A percentile compares a stretch with the other conserved stretches of the same genome.
Evolutionary conservation across 2,329 filamentous ascomycete genomes (phyloP).

Genomic region (Nemania sp.): DNA sequence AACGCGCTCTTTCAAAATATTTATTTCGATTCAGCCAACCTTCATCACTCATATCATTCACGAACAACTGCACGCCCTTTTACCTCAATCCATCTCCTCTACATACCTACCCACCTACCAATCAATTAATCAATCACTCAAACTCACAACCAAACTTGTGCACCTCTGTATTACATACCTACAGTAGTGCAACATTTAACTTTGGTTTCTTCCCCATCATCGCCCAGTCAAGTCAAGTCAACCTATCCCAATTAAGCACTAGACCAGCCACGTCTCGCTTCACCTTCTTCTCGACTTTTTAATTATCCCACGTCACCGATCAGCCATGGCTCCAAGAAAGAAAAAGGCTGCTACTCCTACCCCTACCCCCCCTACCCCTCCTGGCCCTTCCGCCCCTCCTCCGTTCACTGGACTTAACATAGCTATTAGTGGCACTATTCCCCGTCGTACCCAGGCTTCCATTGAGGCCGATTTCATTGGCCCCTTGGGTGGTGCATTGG

Average conservation of each 20-base stretch:
- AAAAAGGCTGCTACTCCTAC: constrained; percentile 34
- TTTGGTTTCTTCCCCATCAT: neutral
- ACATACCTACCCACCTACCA: neutral
- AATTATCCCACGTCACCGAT: neutral
- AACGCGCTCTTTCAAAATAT: constrained; percentile 38
- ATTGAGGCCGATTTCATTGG: constrained; percentile 60
- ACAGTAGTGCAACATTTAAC: neutral
- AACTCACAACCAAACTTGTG: no score
- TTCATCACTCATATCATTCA: neutral
- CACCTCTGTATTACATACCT: neutral
- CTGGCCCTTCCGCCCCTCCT: constrained; percentile 36
- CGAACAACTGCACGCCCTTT: neutral
- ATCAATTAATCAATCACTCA: neutral
- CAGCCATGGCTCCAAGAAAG: constrained; percentile 43
- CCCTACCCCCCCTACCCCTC: constrained; percentile 3
- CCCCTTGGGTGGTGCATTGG: constrained; percentile 62
- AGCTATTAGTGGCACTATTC: constrained; percentile 71
- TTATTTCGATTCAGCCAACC: constrained; percentile 23
- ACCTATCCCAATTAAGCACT: neutral
- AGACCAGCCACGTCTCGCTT: neutral
- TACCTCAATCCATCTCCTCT: neutral
- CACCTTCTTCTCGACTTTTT: neutral
- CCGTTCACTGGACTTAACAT: constrained; percentile 64
- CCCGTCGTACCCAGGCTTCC: constrained; percentile 62
- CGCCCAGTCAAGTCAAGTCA: no score